Conservation (phyloP, 2,329 filamentous ascomycete genomes). For the Aspergillus sclerotialis region DNA sequence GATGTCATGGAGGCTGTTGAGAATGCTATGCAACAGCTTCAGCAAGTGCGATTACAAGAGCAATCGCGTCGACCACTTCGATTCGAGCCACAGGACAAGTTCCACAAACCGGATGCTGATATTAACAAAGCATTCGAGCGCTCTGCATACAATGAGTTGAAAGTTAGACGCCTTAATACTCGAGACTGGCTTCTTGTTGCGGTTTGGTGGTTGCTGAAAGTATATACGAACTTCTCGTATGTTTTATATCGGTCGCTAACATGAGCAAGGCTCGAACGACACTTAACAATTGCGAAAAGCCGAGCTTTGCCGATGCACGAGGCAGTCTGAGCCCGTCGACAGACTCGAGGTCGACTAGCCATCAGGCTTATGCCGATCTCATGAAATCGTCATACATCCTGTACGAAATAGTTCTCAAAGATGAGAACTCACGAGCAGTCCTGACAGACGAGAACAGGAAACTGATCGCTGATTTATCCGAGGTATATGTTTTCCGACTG, state of each 20-base stretch:
- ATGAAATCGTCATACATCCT: conserved; percentile 26
- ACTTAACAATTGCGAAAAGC: conserved; percentile 16
- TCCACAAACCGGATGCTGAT: conserved; percentile 17
- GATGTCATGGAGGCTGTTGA: conserved; percentile 14
- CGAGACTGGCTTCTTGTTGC: conserved; percentile 24
- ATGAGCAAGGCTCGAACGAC: conserved; percentile 12
- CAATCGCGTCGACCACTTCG: conserved; percentile 18
- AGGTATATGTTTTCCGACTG: conserved; percentile 9
- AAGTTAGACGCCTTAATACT: conserved; percentile 14
- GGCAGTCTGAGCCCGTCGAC: conserved; percentile 18
- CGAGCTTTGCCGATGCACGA: conserved; percentile 11
- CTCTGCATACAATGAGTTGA: conserved; percentile 14
- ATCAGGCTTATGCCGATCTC: conserved; percentile 25
- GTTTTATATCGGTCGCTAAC: conserved; percentile 1
- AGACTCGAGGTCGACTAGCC: conserved; percentile 12
- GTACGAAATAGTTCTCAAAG: conserved; percentile 22
- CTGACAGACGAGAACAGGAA: conserved; percentile 24
- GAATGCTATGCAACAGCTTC: conserved; percentile 20
- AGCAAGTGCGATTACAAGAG: conserved; percentile 16
- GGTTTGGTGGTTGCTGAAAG: conserved; percentile 28
- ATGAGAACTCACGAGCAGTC: conserved; percentile 13
- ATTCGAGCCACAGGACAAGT: conserved; percentile 18
- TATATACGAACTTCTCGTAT: conserved; percentile 3
- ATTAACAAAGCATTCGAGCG: conserved; percentile 13
- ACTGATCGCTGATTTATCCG: conserved; percentile 22